A percentile compares a stretch with the other conserved stretches of the same genome.
phyloP scores from a whole-genome alignment of 1,139 yeast species.

The Arxiozyma slooffiae region DNA sequence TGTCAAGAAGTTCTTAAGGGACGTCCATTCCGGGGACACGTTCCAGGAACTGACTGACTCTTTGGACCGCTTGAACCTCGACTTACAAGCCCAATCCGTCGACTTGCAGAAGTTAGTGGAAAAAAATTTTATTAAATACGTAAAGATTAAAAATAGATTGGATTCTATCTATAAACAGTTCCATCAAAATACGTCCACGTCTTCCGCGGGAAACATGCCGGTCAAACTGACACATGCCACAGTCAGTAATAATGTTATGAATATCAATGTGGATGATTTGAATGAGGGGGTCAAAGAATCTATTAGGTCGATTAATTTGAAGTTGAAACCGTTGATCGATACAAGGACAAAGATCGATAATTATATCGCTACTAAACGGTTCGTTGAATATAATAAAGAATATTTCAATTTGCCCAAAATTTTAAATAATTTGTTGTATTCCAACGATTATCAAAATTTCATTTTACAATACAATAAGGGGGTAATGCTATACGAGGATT shows the following conservation, averaged over 20 bases:
- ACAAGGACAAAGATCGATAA: slow-evolving; percentile 52
- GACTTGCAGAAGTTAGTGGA: slow-evolving; percentile 63
- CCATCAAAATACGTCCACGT: slow-evolving; percentile 4
- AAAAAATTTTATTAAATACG: slow-evolving; percentile 63
- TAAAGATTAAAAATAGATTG: slow-evolving; percentile 60
- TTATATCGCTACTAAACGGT: slow-evolving; percentile 48
- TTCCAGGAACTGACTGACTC: slow-evolving; percentile 51
- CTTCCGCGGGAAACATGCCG: neutral
- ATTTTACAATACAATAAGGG: slow-evolving; percentile 62
- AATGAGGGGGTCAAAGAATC: slow-evolving; percentile 41
- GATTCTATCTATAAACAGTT: slow-evolving; percentile 51
- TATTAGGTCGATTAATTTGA: slow-evolving; percentile 48
- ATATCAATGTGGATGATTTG: slow-evolving; percentile 32
- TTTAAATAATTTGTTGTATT: slow-evolving; percentile 44
- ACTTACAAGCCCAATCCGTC: slow-evolving; percentile 54
- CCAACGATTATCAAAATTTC: slow-evolving; percentile 60
- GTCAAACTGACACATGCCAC: slow-evolving; percentile 5
- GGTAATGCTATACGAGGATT: slow-evolving; percentile 27
- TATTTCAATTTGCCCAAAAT: slow-evolving; percentile 66
- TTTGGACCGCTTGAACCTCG: slow-evolving; percentile 48
- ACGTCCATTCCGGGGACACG: slow-evolving; percentile 62
- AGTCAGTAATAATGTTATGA: slow-evolving; percentile 6
- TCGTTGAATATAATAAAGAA: slow-evolving; percentile 51
- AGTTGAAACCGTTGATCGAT: slow-evolving; percentile 69
- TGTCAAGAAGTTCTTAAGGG: slow-evolving; percentile 57